phyloP scores from a whole-genome alignment of 768 basidiomycete genomes.

The Suillus paluster region DNA sequence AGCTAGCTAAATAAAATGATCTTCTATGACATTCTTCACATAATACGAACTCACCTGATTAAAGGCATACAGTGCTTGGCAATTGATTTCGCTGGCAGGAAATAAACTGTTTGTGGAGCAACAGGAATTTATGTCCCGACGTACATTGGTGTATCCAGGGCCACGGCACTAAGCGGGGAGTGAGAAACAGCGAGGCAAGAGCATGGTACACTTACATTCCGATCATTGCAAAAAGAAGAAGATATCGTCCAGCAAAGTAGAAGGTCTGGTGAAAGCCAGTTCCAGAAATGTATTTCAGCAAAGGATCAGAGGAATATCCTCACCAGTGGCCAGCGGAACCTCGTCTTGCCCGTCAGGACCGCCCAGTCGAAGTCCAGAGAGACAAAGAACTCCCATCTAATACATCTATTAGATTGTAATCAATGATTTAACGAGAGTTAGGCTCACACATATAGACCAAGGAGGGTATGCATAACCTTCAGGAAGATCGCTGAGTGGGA shows the following conservation, averaged over 20 bases:
- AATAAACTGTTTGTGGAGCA: background rate
- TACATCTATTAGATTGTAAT: background rate
- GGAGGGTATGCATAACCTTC: constrained; percentile 46
- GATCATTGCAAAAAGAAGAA: constrained; percentile 47
- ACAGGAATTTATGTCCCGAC: constrained; percentile 11
- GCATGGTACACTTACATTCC: constrained; percentile 43
- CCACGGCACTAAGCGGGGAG: constrained; percentile 22
- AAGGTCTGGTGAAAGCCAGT: constrained; percentile 38
- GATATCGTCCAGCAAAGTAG: constrained; percentile 51
- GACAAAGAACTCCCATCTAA: constrained; percentile 49
- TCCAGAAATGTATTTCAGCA: background rate
- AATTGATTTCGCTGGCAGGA: constrained; percentile 40
- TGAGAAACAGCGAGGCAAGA: background rate
- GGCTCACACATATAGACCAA: constrained; percentile 50
- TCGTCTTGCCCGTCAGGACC: constrained; percentile 43
- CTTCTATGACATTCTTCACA: background rate
- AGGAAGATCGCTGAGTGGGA: constrained; percentile 39
- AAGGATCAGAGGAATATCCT: constrained; percentile 24
- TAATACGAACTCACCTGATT: constrained; percentile 42
- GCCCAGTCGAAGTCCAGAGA: constrained; percentile 49
- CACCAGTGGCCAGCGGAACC: constrained; percentile 53
- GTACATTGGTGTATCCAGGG: constrained; percentile 27
- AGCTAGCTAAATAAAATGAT: constrained; percentile 36
- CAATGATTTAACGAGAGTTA: background rate
- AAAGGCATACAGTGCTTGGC: constrained; percentile 51